phyloP scores from a whole-genome alignment of 371 early-diverging fungal genomes.

The Catenaria anguillulae region DNA sequence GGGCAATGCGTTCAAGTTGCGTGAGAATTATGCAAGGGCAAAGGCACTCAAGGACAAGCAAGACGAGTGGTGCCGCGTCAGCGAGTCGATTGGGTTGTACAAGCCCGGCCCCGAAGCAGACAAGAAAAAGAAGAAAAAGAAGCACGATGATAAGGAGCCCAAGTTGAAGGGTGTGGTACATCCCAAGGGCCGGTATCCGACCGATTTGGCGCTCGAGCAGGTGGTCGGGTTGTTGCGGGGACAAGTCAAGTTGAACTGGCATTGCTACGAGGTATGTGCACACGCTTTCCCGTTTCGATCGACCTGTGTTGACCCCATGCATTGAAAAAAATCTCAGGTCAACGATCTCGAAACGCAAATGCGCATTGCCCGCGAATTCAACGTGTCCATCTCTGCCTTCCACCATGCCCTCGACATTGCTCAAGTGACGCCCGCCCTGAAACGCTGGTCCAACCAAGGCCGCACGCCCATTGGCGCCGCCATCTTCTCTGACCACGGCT shows the following conservation, averaged over 20 bases:
- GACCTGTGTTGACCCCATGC: background rate
- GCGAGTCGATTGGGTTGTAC: too few relatives aligned
- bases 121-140: background rate
- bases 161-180: background rate
- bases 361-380: conserved; percentile 54
- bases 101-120: conserved; percentile 14
- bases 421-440: background rate
- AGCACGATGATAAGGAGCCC: background rate
- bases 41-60: conserved; percentile 32
- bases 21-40: conserved; percentile 44
- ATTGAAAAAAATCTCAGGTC: too few relatives aligned
- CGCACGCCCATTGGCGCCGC: background rate
- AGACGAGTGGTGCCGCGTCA: conserved; percentile 60
- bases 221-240: conserved; percentile 52
- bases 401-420: conserved; percentile 49
- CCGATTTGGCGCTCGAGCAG: conserved; percentile 39
- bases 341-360: conserved; percentile 58
- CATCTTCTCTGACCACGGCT: conserved; percentile 39
- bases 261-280: too few relatives aligned
- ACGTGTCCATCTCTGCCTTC: conserved; percentile 55
- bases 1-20: conserved; percentile 54
- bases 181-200: conserved; percentile 34
- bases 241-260: conserved; percentile 52
- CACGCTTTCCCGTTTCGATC: too few relatives aligned
- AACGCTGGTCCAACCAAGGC: background rate